Base-by-base conservation (phyloP, 768 basidiomycete genomes). In the Phylloporus sp. region DNA sequence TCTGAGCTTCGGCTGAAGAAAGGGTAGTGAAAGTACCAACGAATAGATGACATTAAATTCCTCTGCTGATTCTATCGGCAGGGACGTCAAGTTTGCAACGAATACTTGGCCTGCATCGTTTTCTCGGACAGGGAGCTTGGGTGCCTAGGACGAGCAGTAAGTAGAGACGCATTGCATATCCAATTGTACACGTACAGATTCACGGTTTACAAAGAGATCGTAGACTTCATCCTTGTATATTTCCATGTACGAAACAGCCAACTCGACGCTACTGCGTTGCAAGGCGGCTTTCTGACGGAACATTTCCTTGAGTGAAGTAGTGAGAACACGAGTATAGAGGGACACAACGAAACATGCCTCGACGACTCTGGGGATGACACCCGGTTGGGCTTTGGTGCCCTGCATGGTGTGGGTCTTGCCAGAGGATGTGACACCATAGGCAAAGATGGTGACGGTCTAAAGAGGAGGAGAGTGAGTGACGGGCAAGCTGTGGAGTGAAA, bases 391-490 rank as follows among this genome's bases (percentile, higher is more conserved):
- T 29, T 67, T 74, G 7, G 75, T 81, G 29, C 91, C 91, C 68
- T 93, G 90, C 88, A 95, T 94, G 0, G 92, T 95, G 64, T 91
- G 81, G 1, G 90, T 94, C 71, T 92, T 93, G 15, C 90, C 91
- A 6, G 86, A 90, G 2, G 88, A 90, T 9, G 90, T 93, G 11
- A 92, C 90, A 7, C 91, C 91, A 65, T 93, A 93, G 1, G 89
- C 87, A 53, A 93, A 92, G 14, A 93, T 81, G 9, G 90, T 92
- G 4, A 90, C 82, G 0, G 85, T 90, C 86, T 90, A 17, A 38
- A 41, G 21, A 9, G 21, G 26, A 21, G 27, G 13, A 28, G 36
- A 24, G 22, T 38, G 17, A 13, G 8, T n/a, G 23, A 41, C 21
- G 22, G 39, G 11, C 23, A 20, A 17, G 20, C 13, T 14, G 20